phyloP scores from a whole-genome alignment of 768 basidiomycete genomes.

The Russula dissimulans region DNA sequence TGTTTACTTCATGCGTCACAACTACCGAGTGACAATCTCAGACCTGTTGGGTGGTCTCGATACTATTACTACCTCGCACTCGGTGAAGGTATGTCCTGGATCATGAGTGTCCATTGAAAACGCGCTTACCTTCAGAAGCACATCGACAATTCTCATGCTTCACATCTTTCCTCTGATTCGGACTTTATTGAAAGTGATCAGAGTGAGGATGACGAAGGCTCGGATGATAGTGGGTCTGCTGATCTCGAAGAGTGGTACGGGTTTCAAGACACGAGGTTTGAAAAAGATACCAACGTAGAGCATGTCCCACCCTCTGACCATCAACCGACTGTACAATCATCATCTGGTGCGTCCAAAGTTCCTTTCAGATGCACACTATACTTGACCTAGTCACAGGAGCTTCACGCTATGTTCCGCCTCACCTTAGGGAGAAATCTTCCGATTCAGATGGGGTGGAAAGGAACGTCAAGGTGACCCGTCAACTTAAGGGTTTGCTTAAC shows the following conservation, averaged over 20 bases:
- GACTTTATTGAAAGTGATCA: constrained; percentile 24
- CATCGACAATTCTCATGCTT: neutral
- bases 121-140: neutral
- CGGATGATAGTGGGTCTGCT: constrained; percentile 9
- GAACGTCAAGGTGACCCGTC: constrained; percentile 52
- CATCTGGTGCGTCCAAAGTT: neutral
- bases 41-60: constrained; percentile 25
- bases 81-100: neutral
- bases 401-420: constrained; percentile 72
- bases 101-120: neutral
- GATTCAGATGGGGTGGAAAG: constrained; percentile 33
- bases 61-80: neutral
- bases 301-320: neutral
- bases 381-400: constrained; percentile 18
- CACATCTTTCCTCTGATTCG: constrained; percentile 16
- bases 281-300: constrained; percentile 22
- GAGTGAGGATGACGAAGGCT: constrained; percentile 22
- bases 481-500: constrained; percentile 83
- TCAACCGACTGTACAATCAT: neutral
- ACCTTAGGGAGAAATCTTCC: constrained; percentile 46
- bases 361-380: neutral
- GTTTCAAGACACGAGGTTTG: constrained; percentile 24
- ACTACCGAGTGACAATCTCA: constrained; percentile 1
- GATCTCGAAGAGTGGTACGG: constrained; percentile 35
- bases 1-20: neutral